Base-by-base conservation (phyloP, 208 protist species). In the Acanthamoeba triangularis region DNA sequence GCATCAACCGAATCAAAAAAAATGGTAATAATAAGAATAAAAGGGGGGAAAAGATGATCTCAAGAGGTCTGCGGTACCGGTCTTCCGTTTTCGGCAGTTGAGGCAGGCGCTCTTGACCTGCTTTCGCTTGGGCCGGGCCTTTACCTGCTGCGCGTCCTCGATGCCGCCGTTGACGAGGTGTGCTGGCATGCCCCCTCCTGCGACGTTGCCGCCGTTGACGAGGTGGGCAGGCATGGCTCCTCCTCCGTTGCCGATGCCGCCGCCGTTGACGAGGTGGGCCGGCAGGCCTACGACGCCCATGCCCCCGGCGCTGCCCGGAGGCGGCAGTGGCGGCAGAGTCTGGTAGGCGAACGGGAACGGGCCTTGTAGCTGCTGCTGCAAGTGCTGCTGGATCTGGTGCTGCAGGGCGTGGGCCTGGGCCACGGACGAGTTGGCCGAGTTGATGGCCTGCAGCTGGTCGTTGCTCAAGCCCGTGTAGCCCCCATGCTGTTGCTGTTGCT, bases 21-120 rank as follows among this genome's bases (percentile, higher is more conserved):
- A 8, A 54, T n/a, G n/a, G n/a, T n/a, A 54, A 20, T 20, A 56
- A 56, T 56, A 56, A 23, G 11, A 54, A 54, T 54, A 54, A 54
- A 23, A 67, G 25, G 16, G 61, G 28, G 61, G 16, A 33, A 72
- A 35, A 72, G 30, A 11, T 13, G 63, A 72, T 35, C 23, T 72
- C 1, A 6, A 8, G 63, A 23, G 63, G 30, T 11, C 30, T 35
- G 30, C n/a, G 63, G 63, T 72, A 44, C 76, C 76, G 23, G 76
- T 84, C 76, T 84, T 84, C 20, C 76, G 76, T 84, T 84, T 84
- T 52, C 76, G 35, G 44, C 76, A 84, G 44, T 84, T 84, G 20
- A 52, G 35, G 25, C 76, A 84, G 16, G 76, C 76, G 76, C 76
- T 84, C 76, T 84, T 84, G 37, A 84, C 76, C 30, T 84, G 76